Evolutionary conservation across 352 stramenopile genomes (phyloP).

Genomic region (Phytophthora cactorum): DNA sequence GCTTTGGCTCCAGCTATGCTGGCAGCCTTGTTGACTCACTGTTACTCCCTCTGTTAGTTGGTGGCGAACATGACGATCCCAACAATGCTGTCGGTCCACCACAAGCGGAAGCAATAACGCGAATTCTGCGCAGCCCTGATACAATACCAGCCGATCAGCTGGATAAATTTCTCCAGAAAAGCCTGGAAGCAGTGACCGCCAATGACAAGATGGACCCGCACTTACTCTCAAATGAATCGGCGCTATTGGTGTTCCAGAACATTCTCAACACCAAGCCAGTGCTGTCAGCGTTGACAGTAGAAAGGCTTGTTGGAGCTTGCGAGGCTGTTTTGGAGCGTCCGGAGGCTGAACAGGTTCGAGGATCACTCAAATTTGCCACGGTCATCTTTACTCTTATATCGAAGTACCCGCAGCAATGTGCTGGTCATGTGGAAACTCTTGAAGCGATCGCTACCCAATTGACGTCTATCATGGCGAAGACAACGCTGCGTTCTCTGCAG

Average conservation of each 20-base stretch:
- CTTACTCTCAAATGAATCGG: constrained; percentile 67
- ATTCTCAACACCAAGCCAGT: constrained; percentile 65
- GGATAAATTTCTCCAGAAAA: constrained; percentile 52
- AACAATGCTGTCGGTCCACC: constrained; percentile 39
- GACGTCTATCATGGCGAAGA: constrained; percentile 69
- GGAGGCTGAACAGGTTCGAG: constrained; percentile 36
- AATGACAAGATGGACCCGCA: constrained; percentile 21
- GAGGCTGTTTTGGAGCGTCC: constrained; percentile 48
- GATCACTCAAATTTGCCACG: constrained; percentile 67
- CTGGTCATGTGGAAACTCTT: constrained; percentile 47
- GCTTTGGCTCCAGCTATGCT: constrained; percentile 58
- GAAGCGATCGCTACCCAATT: constrained; percentile 51
- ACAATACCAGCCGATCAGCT: constrained; percentile 55
- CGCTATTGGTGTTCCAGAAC: constrained; percentile 79
- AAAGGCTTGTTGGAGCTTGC: constrained; percentile 52
- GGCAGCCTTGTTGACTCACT: constrained; percentile 55
- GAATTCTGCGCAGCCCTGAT: constrained; percentile 60
- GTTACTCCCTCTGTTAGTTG: constrained; percentile 57
- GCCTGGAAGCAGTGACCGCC: constrained; percentile 13
- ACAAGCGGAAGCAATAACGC: constrained; percentile 74
- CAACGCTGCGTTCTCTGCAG: constrained; percentile 68
- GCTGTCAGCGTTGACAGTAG: constrained; percentile 51
- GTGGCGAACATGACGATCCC: constrained; percentile 5
- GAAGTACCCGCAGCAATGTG: constrained; percentile 63
- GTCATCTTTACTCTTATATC: constrained; percentile 72